A percentile compares a stretch with the other conserved stretches of the same genome.
Evolutionary conservation across 1,139 yeast genomes (phyloP).

Genomic region (Taiozyma sp.): DNA sequence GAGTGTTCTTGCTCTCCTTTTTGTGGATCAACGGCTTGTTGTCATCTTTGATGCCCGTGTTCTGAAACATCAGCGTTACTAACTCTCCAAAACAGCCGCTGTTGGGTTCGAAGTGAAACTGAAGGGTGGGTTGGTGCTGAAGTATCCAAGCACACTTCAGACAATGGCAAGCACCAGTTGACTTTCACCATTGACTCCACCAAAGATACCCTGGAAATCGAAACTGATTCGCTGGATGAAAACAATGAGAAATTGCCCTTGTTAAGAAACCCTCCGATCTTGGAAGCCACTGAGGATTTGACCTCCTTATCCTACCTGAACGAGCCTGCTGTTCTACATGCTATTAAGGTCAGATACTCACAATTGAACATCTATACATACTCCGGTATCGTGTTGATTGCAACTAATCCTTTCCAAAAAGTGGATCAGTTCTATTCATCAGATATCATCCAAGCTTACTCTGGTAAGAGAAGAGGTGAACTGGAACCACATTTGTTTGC

Average conservation of each 20-base stretch:
- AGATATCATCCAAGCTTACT: conserved; percentile 90
- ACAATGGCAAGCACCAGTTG: conserved; percentile 50
- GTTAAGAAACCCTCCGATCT: conserved; percentile 86
- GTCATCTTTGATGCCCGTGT: not conserved
- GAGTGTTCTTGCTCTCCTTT: conserved; percentile 7
- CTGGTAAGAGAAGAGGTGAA: conserved; percentile 90
- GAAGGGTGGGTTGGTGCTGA: conserved; percentile 93
- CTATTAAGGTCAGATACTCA: conserved; percentile 83
- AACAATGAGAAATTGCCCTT: conserved; percentile 61
- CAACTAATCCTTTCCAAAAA: conserved; percentile 92
- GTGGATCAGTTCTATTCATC: conserved; percentile 89
- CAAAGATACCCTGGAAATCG: conserved; percentile 47
- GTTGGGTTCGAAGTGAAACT: conserved; percentile 91
- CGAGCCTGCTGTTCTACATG: conserved; percentile 95
- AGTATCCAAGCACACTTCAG: conserved; percentile 49
- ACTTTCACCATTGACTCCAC: conserved; percentile 63
- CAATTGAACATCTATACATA: conserved; percentile 92
- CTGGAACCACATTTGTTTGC: conserved; percentile 96
- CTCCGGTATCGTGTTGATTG: conserved; percentile 95
- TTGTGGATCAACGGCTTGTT: not conserved
- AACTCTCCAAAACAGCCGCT: conserved; percentile 41
- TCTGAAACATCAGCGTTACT: conserved; percentile 4
- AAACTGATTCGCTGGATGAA: conserved; percentile 40
- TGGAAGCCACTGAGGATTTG: conserved; percentile 93
- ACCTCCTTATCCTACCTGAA: conserved; percentile 88